Conservation (phyloP, 257 asterid genomes). For the Marsdenia floribunda region DNA sequence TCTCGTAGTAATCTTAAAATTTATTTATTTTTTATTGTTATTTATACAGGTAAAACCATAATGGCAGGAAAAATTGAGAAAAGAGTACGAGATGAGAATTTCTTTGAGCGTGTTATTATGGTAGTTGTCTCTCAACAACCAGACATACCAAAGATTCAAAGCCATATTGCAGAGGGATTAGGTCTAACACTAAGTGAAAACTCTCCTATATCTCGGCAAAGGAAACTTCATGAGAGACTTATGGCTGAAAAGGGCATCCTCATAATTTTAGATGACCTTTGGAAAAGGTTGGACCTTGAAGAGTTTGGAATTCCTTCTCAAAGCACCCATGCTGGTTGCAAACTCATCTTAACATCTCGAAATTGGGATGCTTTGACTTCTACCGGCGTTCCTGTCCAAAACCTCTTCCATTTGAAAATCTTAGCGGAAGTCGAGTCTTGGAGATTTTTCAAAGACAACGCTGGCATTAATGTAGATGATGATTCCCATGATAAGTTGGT, state of each 20-base stretch:
- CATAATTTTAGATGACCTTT: constrained; percentile 27
- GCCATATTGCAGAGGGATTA: not conserved
- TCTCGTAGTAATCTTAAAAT: too few species aligned
- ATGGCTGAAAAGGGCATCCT: not conserved
- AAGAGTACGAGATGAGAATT: not conserved
- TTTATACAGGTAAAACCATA: constrained; percentile 4
- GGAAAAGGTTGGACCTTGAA: constrained; percentile 15
- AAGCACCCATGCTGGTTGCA: constrained; percentile 11
- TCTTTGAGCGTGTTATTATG: not conserved
- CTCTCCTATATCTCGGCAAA: not conserved
- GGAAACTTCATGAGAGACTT: not conserved
- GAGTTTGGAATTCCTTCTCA: constrained; percentile 16
- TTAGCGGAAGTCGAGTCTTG: constrained; percentile 16
- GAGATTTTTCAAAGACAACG: constrained; percentile 13
- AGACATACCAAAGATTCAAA: not conserved
- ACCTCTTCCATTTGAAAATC: not conserved
- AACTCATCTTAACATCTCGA: constrained; percentile 15
- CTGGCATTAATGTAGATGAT: not conserved
- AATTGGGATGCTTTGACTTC: not conserved
- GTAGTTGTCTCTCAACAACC: not conserved
- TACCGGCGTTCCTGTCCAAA: constrained; percentile 3
- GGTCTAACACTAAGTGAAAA: not conserved
- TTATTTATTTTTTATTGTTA: too few species aligned
- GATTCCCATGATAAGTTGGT: not conserved
- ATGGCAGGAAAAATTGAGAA: constrained; percentile 12